These are phyloP conservation scores for Suillus weaverae DNA, from an alignment of 768 basidiomycete species.

Conservation along the genomic window DNA sequence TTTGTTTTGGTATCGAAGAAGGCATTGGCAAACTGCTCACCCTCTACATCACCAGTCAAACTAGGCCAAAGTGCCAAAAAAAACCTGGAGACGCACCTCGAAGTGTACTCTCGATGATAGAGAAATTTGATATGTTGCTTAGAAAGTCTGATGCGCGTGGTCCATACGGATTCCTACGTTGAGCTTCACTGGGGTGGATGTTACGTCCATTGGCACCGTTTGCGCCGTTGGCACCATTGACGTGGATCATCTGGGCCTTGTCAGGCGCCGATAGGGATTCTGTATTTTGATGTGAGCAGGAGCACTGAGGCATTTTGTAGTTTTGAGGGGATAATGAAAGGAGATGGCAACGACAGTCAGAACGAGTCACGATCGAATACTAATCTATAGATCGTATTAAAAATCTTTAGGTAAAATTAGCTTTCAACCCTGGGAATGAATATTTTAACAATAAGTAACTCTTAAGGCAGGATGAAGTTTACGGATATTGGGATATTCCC, in stretches of 20 bases:
- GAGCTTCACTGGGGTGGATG: conserved; percentile 37
- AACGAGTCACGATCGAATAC: background rate
- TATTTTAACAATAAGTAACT: too few species aligned
- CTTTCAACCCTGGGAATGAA: too few species aligned
- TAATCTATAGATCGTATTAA: background rate
- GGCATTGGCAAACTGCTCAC: conserved; percentile 98
- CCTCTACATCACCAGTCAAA: conserved; percentile 56
- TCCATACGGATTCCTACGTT: conserved; percentile 75
- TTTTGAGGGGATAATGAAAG: background rate
- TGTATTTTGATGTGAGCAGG: conserved; percentile 57
- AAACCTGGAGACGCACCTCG: conserved; percentile 60
- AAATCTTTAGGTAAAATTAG: too few species aligned
- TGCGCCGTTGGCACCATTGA: conserved; percentile 37
- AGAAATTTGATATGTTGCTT: conserved; percentile 90
- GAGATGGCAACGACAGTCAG: background rate
- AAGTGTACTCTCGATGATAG: conserved; percentile 96
- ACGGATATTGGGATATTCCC: too few species aligned
- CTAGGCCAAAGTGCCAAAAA: conserved; percentile 10
- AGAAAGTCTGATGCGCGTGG: conserved; percentile 91
- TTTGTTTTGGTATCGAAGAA: conserved; percentile 99
- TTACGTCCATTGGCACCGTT: conserved; percentile 40
- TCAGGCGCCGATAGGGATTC: conserved; percentile 43
- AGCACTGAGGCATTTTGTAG: conserved; percentile 8
- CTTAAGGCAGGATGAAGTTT: too few species aligned
- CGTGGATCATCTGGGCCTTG: conserved; percentile 65